Base-by-base conservation (phyloP, 306 rosid genomes). In the Quercus rubra region DNA sequence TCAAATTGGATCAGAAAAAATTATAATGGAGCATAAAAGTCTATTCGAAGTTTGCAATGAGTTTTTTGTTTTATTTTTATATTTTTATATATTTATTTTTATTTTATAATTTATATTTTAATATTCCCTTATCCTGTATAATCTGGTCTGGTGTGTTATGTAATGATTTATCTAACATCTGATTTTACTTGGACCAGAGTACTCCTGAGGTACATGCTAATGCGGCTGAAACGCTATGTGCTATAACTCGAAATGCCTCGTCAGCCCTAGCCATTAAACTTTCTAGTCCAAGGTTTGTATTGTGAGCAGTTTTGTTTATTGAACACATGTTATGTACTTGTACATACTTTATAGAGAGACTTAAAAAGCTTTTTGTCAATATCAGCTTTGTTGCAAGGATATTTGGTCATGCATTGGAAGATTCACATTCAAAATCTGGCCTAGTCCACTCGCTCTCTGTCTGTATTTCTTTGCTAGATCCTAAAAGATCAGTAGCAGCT, bases 401-500 rank as follows among this genome's bases (percentile, higher is more conserved):
- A 81, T 88, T 96, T 87, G 85, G 83, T 78, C 94, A 90, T 84
- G 98, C 97, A 70, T 78, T 96, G 96, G 97, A 93, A 88, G 94
- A 88, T 90, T 91, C 98, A 74, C 86, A 78, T 68, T 90, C 94
- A 0, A 89, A 91, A 84, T 93, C 94, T 76, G 85, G 89, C 86
- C 96, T 96, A 78, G 96, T 96, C 70, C 87, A 92, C 82, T 93
- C 97, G 19, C 98, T 93, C 55, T 93, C 97, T 72, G 96, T 93
- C 67, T 96, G 97, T 86, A 91, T 96, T 85, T 91, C 99, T 73
- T 88, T 96, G 88, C 86, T 96, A 92, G 99, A 96, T 86, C 97
- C 98, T 21, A 91, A 88, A 86, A 88, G 97, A 87, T 93, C 91
- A 28, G 74, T 90, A 11, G 76, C 88, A 71, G 56, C 89, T 70